These are phyloP conservation scores for Olyra latifolia DNA, from an alignment of 176 grass and related monocot genomes.

Conservation along the genomic window DNA sequence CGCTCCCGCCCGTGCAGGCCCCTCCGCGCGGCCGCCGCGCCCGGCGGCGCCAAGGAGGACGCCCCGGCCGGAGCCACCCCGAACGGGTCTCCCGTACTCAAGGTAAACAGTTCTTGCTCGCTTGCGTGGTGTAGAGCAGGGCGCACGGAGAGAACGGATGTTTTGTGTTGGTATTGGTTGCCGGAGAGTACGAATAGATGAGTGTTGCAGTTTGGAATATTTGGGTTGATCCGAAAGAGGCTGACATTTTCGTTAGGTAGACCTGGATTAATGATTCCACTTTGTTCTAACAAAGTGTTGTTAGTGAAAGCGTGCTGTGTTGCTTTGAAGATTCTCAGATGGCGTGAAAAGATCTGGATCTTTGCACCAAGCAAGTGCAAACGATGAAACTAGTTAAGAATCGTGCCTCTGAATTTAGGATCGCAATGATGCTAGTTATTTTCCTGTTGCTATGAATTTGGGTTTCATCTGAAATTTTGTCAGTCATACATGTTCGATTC, in stretches of 20 bases:
- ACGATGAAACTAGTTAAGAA: neutral
- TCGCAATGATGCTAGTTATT: neutral
- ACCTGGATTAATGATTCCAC: neutral
- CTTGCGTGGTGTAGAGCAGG: neutral
- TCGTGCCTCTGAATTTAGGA: neutral
- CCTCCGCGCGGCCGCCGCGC: constrained; percentile 28
- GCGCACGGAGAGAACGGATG: neutral
- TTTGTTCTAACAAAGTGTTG: neutral
- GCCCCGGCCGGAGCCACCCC: neutral
- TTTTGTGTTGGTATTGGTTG: neutral
- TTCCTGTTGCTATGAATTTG: neutral
- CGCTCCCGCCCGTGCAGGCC: constrained; percentile 14
- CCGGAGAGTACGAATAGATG: neutral
- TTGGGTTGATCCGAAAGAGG: neutral
- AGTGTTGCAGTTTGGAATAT: neutral
- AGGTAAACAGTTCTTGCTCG: constrained; percentile 21
- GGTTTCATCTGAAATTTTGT: neutral
- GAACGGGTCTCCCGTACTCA: constrained; percentile 42
- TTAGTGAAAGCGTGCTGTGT: neutral
- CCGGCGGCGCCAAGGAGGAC: constrained; percentile 39
- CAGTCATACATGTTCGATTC: neutral
- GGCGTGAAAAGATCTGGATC: neutral
- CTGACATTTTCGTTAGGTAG: neutral
- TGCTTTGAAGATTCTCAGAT: neutral
- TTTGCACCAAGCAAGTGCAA: neutral